Base-by-base conservation (phyloP, 1,284 basidiomycete genomes). In the Flammula alnicola region DNA sequence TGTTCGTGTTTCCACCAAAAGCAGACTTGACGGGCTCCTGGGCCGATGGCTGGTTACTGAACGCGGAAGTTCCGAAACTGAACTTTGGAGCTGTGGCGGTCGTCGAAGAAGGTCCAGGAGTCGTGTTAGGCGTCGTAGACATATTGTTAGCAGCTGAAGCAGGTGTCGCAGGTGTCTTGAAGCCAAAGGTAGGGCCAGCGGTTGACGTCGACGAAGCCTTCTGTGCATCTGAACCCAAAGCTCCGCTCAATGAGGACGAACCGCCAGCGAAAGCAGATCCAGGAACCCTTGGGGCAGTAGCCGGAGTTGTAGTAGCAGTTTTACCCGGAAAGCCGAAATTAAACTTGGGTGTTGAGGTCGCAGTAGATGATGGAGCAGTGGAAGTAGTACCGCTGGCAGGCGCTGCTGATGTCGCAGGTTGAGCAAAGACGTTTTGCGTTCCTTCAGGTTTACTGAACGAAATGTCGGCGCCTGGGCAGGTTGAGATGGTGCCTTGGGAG, bases 301-400 rank as follows among this genome's bases (percentile, higher is more conserved):
- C 51, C 25, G 47, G 12, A 12, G 47, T 12, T 2, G 41, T 27
- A 9, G 51, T 25, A 11, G 51, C 36, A 6, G 54, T 23, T 22
- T 53, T 54, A 17, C 37, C 50, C 10, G 49, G 12, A 29, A 56
- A 35, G 6, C 58, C 59, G 49, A 73, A 72, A 41, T 44, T 65
- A 47, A 67, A 65, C 44, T 64, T 69, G 11, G 59, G 55, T 25
- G 52, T 46, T 5, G 29, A 22, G 20, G 55, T 47, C 20, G 39
- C 44, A 36, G 43, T 23, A n/a, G 58, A 33, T 4, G 58, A 31
- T 1, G 54, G 41, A 9, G 51, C 37, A 37, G 37, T 43, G 11
- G 53, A 32, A 31, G 32, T 14, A 14, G 42, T 8, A 22, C 23
- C 25, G 10, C 37, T 9, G 7, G 33, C 9, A 27, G 47, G 25